Evolutionary conservation across 1,139 yeast genomes (phyloP).

Genomic region (Kodamaea plutei): DNA sequence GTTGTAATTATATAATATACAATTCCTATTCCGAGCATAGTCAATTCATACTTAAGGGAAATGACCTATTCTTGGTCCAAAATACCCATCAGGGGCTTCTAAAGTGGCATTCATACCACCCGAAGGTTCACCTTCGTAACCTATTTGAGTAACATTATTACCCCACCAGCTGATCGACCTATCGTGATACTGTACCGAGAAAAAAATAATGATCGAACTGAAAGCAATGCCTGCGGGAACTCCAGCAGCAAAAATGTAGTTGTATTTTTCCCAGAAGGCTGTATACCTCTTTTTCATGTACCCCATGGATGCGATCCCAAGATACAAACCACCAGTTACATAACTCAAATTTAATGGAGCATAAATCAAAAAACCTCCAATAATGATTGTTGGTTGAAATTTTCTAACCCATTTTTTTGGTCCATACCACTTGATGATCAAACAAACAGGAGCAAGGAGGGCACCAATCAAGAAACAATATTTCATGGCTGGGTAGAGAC

Average conservation of each 20-base stretch:
- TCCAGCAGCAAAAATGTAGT: constrained; percentile 15
- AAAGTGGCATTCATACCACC: constrained; percentile 11
- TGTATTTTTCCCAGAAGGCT: constrained; percentile 19
- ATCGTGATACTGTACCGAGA: constrained; percentile 17
- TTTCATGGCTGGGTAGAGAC: constrained; percentile 29
- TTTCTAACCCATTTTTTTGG: constrained; percentile 11
- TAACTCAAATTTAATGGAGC: constrained; percentile 17
- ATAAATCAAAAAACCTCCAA: constrained; percentile 15
- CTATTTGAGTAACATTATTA: constrained; percentile 11
- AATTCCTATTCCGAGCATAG: too few species aligned
- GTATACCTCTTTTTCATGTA: constrained; percentile 13
- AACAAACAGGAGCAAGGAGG: constrained; percentile 25
- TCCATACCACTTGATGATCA: constrained; percentile 20
- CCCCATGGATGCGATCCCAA: constrained; percentile 14
- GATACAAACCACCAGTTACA: constrained; percentile 14
- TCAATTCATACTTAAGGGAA: constrained; percentile 6
- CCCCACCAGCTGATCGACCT: constrained; percentile 18
- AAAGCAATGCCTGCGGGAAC: constrained; percentile 18
- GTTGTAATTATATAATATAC: too few species aligned
- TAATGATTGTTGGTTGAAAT: constrained; percentile 17
- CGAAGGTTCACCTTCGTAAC: constrained; percentile 11
- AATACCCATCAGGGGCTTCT: constrained; percentile 16
- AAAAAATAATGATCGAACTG: constrained; percentile 15
- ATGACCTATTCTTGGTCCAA: constrained; percentile 14
- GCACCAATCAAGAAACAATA: constrained; percentile 33